Evolutionary conservation across 208 protist genomes (phyloP).

Genomic region (Trypanosoma platydactyli): DNA sequence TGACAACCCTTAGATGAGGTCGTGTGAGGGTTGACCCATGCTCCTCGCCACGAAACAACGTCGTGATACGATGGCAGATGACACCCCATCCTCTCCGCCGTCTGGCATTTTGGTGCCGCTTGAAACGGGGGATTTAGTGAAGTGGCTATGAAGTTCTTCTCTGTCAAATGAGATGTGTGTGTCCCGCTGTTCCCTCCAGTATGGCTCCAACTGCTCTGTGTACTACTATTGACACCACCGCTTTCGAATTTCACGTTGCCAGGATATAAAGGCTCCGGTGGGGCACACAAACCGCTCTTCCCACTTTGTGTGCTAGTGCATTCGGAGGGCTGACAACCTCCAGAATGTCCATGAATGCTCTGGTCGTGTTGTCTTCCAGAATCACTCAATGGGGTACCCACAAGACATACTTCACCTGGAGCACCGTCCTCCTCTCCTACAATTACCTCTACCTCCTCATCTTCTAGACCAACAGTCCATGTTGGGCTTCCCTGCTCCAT

Average conservation of each 20-base stretch:
- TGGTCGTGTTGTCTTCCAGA: background rate
- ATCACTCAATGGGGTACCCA: background rate
- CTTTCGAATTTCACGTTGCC: background rate
- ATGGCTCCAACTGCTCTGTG: slow-evolving; percentile 3
- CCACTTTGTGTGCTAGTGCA: background rate
- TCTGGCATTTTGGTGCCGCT: background rate
- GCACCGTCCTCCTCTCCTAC: background rate
- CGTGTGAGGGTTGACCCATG: background rate
- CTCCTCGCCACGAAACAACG: background rate
- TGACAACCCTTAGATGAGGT: background rate
- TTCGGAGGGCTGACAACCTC: background rate
- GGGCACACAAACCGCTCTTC: background rate
- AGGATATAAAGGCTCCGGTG: background rate
- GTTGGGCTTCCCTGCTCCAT: background rate
- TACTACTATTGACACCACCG: slow-evolving; percentile 2
- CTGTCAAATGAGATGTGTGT: background rate
- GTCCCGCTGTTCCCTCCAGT: background rate
- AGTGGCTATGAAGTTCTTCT: background rate
- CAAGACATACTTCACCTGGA: background rate
- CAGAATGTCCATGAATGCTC: background rate
- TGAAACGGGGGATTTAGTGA: background rate
- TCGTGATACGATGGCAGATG: slow-evolving; percentile 6
- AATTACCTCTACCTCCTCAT: background rate
- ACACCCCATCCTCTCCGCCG: background rate
- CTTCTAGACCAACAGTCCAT: background rate